Evolutionary conservation across 768 basidiomycete genomes (phyloP), one percentile per base, ranked within the genome.

Genomic region (Termitomyces sp.): DNA sequence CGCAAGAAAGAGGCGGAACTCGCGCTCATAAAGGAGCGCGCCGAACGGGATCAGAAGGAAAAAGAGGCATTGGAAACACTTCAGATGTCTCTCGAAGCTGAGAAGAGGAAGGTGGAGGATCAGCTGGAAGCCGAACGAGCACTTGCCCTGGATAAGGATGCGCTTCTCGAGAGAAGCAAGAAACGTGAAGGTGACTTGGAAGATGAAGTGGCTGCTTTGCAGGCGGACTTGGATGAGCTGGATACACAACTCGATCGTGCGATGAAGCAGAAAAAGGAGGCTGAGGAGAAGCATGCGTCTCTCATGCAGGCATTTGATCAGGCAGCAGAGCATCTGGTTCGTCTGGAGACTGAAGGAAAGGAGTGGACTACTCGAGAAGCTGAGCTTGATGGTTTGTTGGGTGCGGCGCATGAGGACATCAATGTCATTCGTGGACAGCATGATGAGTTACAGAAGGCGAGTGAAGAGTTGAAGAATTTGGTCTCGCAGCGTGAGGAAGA

Each of bases 201-300:
- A 66, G 94, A 97, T 51, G 94, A 95, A 62, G 80, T 95, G 13
- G 73, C 75, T 2, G 83, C 86, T 1, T 70, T 97, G 20, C 92
- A 97, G 61, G 76, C 77, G 3, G 95, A 98, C 63, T 77, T 96
- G 42, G 91, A 94, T 53, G 78, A 84, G 2, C 76, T 96, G 12
- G 92, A 95, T 62, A 87, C 86, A 3, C 93, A 98, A 63, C 79
- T 96, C 9, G 91, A 91, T 53, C 81, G 88, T 7, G 87, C 89
- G 0, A 76, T 94, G 64, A 78, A 81, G 36, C 75, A 87, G 40
- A 89, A 92, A 68, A 90, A 87, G 67, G 84, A 90, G 60, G 83
- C 79, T 40, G 89, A 93, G 56, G 87, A 89, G 68, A 90, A 89
- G 63, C 82, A 90, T 56, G 83, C 85, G 54, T 76, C 82, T 13